Evolutionary conservation across 2,329 filamentous ascomycete species (phyloP).

Genomic region (Epichloe sylvatica): DNA sequence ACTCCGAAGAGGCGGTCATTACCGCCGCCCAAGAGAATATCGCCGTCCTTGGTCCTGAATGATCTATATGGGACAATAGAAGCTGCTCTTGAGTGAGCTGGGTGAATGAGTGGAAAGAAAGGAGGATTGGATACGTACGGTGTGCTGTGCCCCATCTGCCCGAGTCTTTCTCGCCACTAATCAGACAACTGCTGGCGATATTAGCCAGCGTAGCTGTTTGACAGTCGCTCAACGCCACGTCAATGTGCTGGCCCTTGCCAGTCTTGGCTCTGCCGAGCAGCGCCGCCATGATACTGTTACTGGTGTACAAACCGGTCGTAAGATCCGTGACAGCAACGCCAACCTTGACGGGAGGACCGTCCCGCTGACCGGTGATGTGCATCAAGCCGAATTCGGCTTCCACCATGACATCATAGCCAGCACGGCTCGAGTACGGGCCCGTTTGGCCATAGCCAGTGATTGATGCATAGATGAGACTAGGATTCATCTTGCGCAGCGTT

Average conservation of each 20-base stretch:
- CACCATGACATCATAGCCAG: conserved; percentile 98
- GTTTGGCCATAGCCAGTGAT: conserved; percentile 97
- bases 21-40: conserved; percentile 56
- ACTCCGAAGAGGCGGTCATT: conserved; percentile 57
- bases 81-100: conserved; percentile 33
- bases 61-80: conserved; percentile 93
- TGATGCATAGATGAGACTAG: conserved; percentile 78
- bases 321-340: conserved; percentile 94
- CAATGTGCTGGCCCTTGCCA: conserved; percentile 79
- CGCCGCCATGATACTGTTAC: conserved; percentile 89
- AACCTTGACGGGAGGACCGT: conserved; percentile 89
- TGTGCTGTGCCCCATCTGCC: conserved; percentile 95
- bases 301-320: conserved; percentile 88
- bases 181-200: conserved; percentile 80
- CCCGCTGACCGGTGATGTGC: conserved; percentile 87
- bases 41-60: conserved; percentile 60
- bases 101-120: not conserved
- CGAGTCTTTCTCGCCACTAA: conserved; percentile 74
- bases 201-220: conserved; percentile 93
- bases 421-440: conserved; percentile 72
- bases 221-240: conserved; percentile 82
- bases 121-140: conserved; percentile 38
- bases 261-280: conserved; percentile 62
- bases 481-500: conserved; percentile 68
- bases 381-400: conserved; percentile 96